Conservation (phyloP, 2,329 filamentous ascomycete species). For the Hawksworthiomyces lignivorus region DNA sequence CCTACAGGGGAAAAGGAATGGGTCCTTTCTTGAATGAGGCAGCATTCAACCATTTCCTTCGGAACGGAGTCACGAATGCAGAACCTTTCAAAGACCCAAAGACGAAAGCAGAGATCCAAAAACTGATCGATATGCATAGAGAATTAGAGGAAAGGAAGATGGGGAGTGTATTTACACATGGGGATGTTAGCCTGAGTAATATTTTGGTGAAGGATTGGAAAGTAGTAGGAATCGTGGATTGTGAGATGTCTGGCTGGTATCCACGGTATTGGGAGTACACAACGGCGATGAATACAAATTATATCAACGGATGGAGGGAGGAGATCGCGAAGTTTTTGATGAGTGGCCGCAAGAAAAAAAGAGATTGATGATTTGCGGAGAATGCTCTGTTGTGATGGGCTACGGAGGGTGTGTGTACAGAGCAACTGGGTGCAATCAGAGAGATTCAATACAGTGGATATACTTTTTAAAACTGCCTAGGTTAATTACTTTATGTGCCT, state of each 20-base stretch:
- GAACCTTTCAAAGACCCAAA: not conserved
- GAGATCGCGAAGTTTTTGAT: not conserved
- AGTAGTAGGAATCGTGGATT: slow-evolving; percentile 37
- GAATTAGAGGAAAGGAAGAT: not conserved
- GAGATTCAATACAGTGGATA: no score
- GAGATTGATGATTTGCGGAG: not conserved
- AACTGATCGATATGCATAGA: not conserved
- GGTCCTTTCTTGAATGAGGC: not conserved
- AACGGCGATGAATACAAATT: not conserved
- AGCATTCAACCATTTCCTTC: not conserved
- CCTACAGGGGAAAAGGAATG: not conserved
- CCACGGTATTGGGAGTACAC: slow-evolving; percentile 32
- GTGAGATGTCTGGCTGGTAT: slow-evolving; percentile 40
- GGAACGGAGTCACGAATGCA: not conserved
- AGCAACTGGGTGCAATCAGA: no score
- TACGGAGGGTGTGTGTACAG: no score
- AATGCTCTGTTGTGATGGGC: not conserved
- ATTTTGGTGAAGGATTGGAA: slow-evolving; percentile 32
- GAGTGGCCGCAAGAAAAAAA: not conserved
- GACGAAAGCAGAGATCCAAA: not conserved
- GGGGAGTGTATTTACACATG: slow-evolving; percentile 41
- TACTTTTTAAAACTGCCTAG: no score
- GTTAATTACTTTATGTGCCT: no score
- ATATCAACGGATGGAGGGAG: not conserved
- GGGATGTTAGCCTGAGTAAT: slow-evolving; percentile 38